Base-by-base conservation (phyloP, 2,329 filamentous ascomycete genomes). In the Dothiorella sarmentorum region DNA sequence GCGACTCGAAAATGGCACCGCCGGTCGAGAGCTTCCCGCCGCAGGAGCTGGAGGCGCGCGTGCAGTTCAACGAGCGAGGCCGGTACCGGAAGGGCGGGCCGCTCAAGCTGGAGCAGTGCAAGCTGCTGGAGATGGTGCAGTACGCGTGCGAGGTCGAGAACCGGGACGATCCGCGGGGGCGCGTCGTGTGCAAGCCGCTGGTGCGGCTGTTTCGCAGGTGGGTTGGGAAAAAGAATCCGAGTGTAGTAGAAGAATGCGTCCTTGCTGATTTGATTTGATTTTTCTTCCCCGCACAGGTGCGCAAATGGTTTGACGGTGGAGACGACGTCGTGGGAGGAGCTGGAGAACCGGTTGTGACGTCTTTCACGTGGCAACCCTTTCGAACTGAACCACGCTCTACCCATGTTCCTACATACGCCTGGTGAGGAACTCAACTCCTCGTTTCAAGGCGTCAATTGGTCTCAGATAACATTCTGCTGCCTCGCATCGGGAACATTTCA, bases 291-390 rank as follows among this genome's bases (percentile, higher is more conserved):
- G 18, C 24, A 27, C 63, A 81, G 76, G 63, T 80, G 83, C 68
- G 78, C 76, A 24, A 74, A 78, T 64, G 82, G 82, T 18, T 68
- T 85, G 64, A 82, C 78, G 45, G 81, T 86, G 13, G 84, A 87
- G 69, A 86, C 84, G 31, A 87, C 84, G 33, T 75, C 77, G 49
- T 85, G 82, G 82, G 84, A 86, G 66, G 76, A 69, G 22, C 68
- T 75, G 64, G 73, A 73, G 64, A 70, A 29, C n/a, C 20, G 43
- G 33, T 17, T 44, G 55, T 58, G 55, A 68, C 15, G 68, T 52
- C 20, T 35, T 27, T 6, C 22, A 49, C 49, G 15, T 13, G n/a
- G 9, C 47, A 47, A 52, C 53, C 42, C 43, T 20, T n/a, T n/a
- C n/a, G n/a, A n/a, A n/a, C n/a, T n/a, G n/a, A n/a, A n/a, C n/a